Evolutionary conservation across 2,329 filamentous ascomycete genomes (phyloP), one percentile per base, ranked within the genome.

Genomic region (Arthroderma uncinatum): DNA sequence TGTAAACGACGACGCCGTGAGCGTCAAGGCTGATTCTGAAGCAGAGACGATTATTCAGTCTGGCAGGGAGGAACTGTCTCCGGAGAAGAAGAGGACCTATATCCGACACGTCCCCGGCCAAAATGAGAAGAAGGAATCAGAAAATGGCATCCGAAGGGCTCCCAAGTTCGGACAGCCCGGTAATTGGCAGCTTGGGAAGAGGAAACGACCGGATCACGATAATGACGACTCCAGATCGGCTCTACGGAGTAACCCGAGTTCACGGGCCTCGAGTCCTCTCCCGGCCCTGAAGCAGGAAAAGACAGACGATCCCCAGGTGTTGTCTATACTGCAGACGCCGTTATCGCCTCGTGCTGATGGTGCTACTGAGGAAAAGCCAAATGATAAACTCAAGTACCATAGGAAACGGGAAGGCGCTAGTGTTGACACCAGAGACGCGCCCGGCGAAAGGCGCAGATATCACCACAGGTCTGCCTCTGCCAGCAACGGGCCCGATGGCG

Each of bases 1-100:
- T 53, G 58, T 61, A 21, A 58, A 54, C 40, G 60, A 65, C 28
- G 68, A 74, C 57, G 71, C 66, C 28, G 66, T 66, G 23, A 64
- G 64, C 56, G 71, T 71, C 58, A 70, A 70, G 58, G 72, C 72
- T 53, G 74, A 77, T 63, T 76, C 74, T 47, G 74, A 77, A 66
- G 74, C 74, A 56, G 74, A 77, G 64, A 77, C 74, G 19, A 73
- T 76, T 58, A 77, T 77, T 57, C 73, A 76, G 62, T 76, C 72
- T 10, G 72, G 72, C 55, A 71, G 72, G 28, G 72, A 74, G 40
- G 72, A 74, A 62, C 61, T 74, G 57, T 74, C 74, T 5, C 74
- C 74, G 4, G 72, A 76, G 64, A 76, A 76, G 66, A 73, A 72
- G 63, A 70, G 70, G 58, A 72, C 71, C 58, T 67, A 68, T 57